phyloP scores from a whole-genome alignment of 129 eudicot genomes.

The Sambucus nigra region DNA sequence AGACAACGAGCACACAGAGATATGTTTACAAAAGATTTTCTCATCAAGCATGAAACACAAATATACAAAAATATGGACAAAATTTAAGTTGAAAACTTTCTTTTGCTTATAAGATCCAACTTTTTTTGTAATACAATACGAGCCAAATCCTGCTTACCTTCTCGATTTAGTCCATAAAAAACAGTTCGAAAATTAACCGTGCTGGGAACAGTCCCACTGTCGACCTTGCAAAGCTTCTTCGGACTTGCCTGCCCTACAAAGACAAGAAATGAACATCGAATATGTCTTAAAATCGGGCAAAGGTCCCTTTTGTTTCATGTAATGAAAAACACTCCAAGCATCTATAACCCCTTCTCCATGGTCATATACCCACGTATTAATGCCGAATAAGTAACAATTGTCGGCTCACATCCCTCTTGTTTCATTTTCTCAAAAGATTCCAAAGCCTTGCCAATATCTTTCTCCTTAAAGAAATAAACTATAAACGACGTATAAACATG shows the following conservation, averaged over 20 bases:
- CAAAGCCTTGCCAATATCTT: constrained; percentile 40
- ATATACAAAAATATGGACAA: constrained; percentile 2
- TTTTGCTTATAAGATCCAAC: constrained; percentile 31
- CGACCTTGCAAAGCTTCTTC: constrained; percentile 63
- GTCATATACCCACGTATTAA: constrained; percentile 61
- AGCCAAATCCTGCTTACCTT: constrained; percentile 72
- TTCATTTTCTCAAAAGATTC: constrained; percentile 49
- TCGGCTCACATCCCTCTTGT: constrained; percentile 52
- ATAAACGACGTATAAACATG: constrained; percentile 77
- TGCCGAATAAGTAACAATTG: constrained; percentile 57
- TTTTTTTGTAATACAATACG: constrained; percentile 39
- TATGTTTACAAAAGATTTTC: too few relatives aligned
- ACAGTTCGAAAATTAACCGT: constrained; percentile 61
- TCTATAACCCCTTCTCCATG: constrained; percentile 34
- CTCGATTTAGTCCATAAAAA: constrained; percentile 66
- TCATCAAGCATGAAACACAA: too few relatives aligned
- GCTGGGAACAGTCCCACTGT: constrained; percentile 62
- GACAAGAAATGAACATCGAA: constrained; percentile 60
- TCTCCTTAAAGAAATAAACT: constrained; percentile 49
- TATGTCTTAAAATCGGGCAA: constrained; percentile 73
- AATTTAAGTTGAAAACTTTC: constrained; percentile 34
- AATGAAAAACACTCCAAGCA: constrained; percentile 46
- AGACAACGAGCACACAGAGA: too few relatives aligned
- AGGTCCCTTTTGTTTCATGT: constrained; percentile 60
- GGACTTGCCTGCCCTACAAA: constrained; percentile 59